Evolutionary conservation across 2,329 filamentous ascomycete genomes (phyloP), one percentile per base, ranked within the genome.

Genomic region (Pezicula radicicola): DNA sequence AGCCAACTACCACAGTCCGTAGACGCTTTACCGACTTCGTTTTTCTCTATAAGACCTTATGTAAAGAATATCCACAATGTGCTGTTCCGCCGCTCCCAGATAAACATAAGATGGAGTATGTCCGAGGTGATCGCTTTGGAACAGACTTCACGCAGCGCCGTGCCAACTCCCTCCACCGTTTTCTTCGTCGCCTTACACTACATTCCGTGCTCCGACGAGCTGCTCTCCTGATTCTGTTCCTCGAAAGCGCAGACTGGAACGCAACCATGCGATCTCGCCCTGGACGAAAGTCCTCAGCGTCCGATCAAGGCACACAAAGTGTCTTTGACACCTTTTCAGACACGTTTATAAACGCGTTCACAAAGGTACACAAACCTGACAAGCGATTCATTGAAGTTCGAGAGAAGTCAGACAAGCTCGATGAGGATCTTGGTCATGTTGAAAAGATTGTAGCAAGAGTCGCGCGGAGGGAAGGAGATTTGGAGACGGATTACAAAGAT

Each of bases 31-130:
- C 93, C 62, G 94, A 99, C 74, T 99, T 99, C 68, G 87, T 95
- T 61, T 99, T 96, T 69, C 84, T 99, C 56, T 97, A 90, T 75
- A 97, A 96, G 72, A 87, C 89, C 30, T 84, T 99, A 48, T 85
- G 80, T 57, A 86, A 85, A 67, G 92, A 97, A 69, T 97, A 91
- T 64, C 90, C 91, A 54, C 89, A 91, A 74, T 90, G 88, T 70
- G 94, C 94, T 45, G 90, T 99, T 3, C 94, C 94, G 28, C 94
- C 94, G 44, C 78, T 99, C 49, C 94, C 94, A 49, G 94, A 97
- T 73, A 99, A 97, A 78, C 93, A 97, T 77, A 95, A 95, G 73
- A 96, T 99, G 89, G 91, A 96, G 67, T 97, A 97, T 67, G 94
- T 97, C 48, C 89, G 92, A 35, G 94, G 94, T 61, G 93, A 97